Evolutionary conservation across 2,329 filamentous ascomycete genomes (phyloP).

Genomic region (Colletotrichum liaoningense): DNA sequence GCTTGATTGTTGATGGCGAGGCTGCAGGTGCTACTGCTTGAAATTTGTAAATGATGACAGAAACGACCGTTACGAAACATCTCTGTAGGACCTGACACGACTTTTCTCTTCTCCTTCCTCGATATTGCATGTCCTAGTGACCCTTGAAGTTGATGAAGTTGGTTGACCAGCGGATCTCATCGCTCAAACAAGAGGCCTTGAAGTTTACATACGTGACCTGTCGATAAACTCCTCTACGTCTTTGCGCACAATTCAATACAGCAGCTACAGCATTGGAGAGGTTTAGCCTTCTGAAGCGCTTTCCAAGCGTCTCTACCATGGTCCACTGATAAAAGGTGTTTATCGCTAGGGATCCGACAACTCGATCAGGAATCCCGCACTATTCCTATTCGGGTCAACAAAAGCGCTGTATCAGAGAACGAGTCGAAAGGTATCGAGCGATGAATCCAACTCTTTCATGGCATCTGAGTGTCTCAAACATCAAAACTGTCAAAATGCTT

Average conservation of each 20-base stretch:
- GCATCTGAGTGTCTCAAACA: neutral
- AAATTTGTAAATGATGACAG: neutral
- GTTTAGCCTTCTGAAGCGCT: too few species aligned
- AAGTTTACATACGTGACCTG: too few species aligned
- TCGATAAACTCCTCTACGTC: too few species aligned
- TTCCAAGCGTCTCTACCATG: too few species aligned
- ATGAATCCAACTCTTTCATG: neutral
- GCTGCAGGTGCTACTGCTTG: slow-evolving; percentile 46
- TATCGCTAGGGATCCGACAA: neutral
- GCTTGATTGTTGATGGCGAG: slow-evolving; percentile 41
- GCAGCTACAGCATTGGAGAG: too few species aligned
- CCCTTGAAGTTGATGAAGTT: too few species aligned
- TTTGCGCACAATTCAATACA: too few species aligned
- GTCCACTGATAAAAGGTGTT: too few species aligned
- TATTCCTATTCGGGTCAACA: neutral
- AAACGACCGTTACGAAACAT: neutral
- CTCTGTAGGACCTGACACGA: neutral
- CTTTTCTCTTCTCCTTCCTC: neutral
- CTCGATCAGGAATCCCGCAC: neutral
- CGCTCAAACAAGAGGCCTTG: accelerated
- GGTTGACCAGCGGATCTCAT: too few species aligned
- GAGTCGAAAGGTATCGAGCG: neutral
- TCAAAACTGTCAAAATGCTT: neutral
- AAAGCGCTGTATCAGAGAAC: neutral
- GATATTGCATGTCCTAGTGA: too few species aligned